Evolutionary conservation across 257 asterid genomes (phyloP).

Genomic region (Solanum stenotomum): DNA sequence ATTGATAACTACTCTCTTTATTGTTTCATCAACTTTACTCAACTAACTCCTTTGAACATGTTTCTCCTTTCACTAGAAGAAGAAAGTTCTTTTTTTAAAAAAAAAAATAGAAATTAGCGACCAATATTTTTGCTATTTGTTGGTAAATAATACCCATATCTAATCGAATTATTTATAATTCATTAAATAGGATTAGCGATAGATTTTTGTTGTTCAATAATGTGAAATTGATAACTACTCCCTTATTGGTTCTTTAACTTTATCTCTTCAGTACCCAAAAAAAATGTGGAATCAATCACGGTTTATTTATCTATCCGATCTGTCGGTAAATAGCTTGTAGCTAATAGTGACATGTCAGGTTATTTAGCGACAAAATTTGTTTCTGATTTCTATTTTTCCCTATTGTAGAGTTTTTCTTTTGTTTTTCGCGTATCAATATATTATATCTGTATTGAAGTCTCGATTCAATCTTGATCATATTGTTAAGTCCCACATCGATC

Average conservation of each 20-base stretch:
- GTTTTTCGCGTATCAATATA: neutral
- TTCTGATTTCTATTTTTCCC: neutral
- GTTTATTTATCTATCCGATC: neutral
- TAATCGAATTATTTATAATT: neutral
- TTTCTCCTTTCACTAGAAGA: neutral
- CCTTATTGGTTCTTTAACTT: neutral
- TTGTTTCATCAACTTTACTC: neutral
- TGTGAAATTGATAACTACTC: neutral
- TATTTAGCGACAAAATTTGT: neutral
- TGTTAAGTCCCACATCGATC: neutral
- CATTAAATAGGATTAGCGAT: neutral
- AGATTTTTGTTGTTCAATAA: neutral
- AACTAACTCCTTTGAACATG: neutral
- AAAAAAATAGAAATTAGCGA: neutral
- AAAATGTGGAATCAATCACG: neutral
- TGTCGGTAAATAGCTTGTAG: neutral
- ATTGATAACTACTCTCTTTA: neutral
- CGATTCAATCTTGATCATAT: neutral
- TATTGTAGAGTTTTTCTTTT: neutral
- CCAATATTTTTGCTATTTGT: neutral
- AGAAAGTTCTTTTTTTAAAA: neutral
- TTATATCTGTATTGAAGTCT: accelerated
- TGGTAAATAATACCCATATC: neutral
- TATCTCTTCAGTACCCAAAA: neutral
- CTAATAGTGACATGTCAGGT: neutral